phyloP scores from a whole-genome alignment of 805 yeast genomes.

The Blastobotrys terrestris region DNA sequence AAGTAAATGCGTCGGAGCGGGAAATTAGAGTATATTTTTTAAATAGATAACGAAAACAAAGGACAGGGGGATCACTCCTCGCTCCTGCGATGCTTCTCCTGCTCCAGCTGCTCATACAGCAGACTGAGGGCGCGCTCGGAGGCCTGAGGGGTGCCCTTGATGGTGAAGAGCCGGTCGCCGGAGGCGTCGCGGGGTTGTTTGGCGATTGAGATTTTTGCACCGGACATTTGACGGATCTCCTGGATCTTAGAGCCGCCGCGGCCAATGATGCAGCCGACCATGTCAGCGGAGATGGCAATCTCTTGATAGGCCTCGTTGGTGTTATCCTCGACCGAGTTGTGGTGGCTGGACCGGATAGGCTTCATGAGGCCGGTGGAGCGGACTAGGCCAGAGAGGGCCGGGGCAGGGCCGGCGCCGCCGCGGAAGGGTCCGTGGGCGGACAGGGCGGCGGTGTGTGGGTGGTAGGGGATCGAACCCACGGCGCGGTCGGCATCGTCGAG shows the following conservation, averaged over 20 bases:
- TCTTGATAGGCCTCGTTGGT: slow-evolving; percentile 39
- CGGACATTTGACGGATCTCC: slow-evolving; percentile 72
- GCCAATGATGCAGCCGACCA: slow-evolving; percentile 88
- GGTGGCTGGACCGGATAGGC: background rate
- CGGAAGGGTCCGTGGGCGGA: slow-evolving; percentile 2
- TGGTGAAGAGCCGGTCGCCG: slow-evolving; percentile 62
- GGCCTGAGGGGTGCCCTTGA: slow-evolving; percentile 52
- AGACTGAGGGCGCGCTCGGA: slow-evolving; percentile 52
- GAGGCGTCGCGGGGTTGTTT: slow-evolving; percentile 55
- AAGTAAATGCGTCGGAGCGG: too few species aligned
- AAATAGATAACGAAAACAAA: background rate
- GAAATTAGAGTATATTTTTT: too few species aligned
- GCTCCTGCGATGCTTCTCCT: slow-evolving; percentile 19
- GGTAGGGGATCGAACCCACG: slow-evolving; percentile 57
- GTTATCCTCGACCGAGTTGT: slow-evolving; percentile 5
- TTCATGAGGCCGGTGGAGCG: background rate
- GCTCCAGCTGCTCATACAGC: slow-evolving; percentile 41
- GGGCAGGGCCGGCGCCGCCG: background rate
- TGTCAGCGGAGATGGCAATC: slow-evolving; percentile 58
- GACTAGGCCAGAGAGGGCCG: background rate
- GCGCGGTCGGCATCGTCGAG: slow-evolving; percentile 68
- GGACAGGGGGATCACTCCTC: background rate
- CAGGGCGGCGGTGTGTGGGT: slow-evolving; percentile 34
- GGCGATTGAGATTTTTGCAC: slow-evolving; percentile 72
- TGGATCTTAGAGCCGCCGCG: slow-evolving; percentile 80